phyloP scores from a whole-genome alignment of 345 rosid species.

The Clarkia xantiana region DNA sequence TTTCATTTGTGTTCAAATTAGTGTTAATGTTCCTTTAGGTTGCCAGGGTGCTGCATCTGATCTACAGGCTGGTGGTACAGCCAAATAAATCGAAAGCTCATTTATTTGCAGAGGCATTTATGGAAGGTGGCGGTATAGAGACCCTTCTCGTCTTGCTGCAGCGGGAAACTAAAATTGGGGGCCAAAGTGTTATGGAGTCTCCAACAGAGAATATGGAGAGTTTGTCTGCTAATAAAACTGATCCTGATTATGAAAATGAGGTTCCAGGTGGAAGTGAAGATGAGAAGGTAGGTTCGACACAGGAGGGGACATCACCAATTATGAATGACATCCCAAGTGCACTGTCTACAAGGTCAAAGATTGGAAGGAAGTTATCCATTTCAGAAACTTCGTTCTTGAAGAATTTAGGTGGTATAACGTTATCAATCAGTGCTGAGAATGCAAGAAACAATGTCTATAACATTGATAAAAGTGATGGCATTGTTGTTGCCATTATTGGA shows the following conservation, averaged over 20 bases:
- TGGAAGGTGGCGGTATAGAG: conserved; percentile 83
- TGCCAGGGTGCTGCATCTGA: conserved; percentile 79
- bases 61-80: conserved; percentile 81
- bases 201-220: conserved; percentile 18
- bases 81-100: conserved; percentile 80
- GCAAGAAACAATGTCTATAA: conserved; percentile 94
- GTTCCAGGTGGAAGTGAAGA: conserved; percentile 20
- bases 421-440: conserved; percentile 85
- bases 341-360: conserved; percentile 21
- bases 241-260: conserved; percentile 9
- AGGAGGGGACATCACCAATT: conserved; percentile 17
- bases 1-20: no score
- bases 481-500: conserved; percentile 79
- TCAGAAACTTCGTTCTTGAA: conserved; percentile 40
- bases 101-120: conserved; percentile 64
- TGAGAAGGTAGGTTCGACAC: conserved; percentile 22
- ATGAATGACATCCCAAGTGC: conserved; percentile 13
- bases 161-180: conserved; percentile 88
- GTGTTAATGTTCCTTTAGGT: conserved; percentile 36
- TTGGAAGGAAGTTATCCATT: conserved; percentile 47
- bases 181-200: conserved; percentile 26
- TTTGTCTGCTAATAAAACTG: conserved; percentile 27
- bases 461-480: conserved; percentile 72
- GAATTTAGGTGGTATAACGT: conserved; percentile 88
- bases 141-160: conserved; percentile 95